phyloP scores from a whole-genome alignment of 2,329 filamentous ascomycete species.

The Fusarium torreyae region DNA sequence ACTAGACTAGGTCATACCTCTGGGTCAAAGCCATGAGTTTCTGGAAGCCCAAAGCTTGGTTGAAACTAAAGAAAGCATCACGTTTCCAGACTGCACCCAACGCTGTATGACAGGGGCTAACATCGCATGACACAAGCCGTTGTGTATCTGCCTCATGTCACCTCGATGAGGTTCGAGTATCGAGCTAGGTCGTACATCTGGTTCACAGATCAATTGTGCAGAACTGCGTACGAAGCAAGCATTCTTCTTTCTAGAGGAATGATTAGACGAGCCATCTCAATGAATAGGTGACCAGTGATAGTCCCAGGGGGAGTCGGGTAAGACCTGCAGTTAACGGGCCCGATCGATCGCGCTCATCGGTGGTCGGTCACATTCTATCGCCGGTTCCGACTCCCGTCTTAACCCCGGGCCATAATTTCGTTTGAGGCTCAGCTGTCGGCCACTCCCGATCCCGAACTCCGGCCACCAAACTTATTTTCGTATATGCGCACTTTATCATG shows the following conservation, averaged over 20 bases:
- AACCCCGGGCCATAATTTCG: background rate
- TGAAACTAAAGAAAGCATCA: background rate
- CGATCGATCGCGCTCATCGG: slow-evolving; percentile 14
- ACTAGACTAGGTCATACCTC: background rate
- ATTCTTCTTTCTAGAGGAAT: background rate
- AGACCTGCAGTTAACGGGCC: background rate
- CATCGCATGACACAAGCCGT: slow-evolving; percentile 30
- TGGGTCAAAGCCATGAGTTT: slow-evolving; percentile 2
- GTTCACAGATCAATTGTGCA: slow-evolving; percentile 11
- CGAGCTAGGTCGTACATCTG: slow-evolving; percentile 17
- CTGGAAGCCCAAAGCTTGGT: slow-evolving; percentile 20
- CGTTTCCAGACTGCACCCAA: slow-evolving; percentile 10
- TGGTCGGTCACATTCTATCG: slow-evolving; percentile 10
- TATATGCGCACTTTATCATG: slow-evolving; percentile 7
- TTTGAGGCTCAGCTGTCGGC: slow-evolving; percentile 9
- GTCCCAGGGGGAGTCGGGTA: background rate
- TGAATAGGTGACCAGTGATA: background rate
- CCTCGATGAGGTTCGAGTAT: slow-evolving; percentile 44
- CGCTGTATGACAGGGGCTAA: slow-evolving; percentile 27
- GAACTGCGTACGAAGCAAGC: background rate
- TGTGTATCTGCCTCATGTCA: slow-evolving; percentile 38
- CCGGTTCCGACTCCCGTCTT: slow-evolving; percentile 22
- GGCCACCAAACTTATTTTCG: slow-evolving; percentile 19
- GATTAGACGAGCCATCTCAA: slow-evolving; percentile 10
- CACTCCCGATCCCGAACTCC: slow-evolving; percentile 26